phyloP scores from a whole-genome alignment of 305 asterid genomes.

The Fraxinus sp. region DNA sequence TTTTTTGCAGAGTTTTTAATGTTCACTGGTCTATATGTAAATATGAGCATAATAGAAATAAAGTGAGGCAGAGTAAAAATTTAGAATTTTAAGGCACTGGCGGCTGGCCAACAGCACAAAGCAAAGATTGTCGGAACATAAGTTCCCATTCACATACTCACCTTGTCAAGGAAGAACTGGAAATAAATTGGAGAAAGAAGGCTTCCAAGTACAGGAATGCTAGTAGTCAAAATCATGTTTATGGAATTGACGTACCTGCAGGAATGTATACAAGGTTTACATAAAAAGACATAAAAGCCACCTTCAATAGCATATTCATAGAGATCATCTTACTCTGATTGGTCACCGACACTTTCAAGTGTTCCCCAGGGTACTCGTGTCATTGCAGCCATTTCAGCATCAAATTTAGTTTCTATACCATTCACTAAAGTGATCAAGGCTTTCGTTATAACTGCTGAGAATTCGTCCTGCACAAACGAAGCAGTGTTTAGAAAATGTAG shows the following conservation, averaged over 20 bases:
- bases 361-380: constrained; percentile 97
- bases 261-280: constrained; percentile 33
- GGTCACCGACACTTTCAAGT: constrained; percentile 99
- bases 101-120: constrained; percentile 16
- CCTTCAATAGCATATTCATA: constrained; percentile 22
- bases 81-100: constrained; percentile 1
- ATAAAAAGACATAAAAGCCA: constrained; percentile 5
- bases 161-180: constrained; percentile 94
- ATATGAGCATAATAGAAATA: background rate
- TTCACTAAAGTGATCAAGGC: constrained; percentile 85
- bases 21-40: background rate
- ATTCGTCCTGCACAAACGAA: constrained; percentile 75
- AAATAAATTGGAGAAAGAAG: constrained; percentile 89
- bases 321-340: constrained; percentile 73
- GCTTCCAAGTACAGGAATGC: constrained; percentile 94
- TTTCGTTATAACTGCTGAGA: constrained; percentile 92
- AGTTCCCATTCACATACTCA: constrained; percentile 28
- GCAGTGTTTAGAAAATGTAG: constrained; percentile 7
- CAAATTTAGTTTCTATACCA: constrained; percentile 95
- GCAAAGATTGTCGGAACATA: constrained; percentile 15
- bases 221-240: constrained; percentile 69
- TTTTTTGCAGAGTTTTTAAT: background rate
- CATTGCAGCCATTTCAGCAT: constrained; percentile 94
- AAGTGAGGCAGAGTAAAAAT: background rate
- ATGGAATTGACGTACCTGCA: constrained; percentile 91